A percentile compares a stretch with the other conserved stretches of the same genome.
Conservation (phyloP, 2,329 filamentous ascomycete genomes). For the Teratosphaeria epicoccoides region DNA sequence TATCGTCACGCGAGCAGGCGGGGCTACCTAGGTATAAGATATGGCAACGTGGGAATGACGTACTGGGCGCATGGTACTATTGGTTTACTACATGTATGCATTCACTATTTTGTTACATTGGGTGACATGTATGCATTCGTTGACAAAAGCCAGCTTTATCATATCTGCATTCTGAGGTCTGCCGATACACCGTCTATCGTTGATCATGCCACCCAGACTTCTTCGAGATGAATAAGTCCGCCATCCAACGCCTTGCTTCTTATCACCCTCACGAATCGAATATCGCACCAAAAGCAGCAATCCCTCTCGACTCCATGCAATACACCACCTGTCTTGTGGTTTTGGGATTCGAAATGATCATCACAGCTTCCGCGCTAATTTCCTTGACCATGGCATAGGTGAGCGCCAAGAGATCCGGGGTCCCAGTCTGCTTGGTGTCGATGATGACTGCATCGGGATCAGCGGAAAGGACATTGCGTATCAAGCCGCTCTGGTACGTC, state of each 20-base stretch:
- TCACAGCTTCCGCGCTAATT: slow-evolving; percentile 53
- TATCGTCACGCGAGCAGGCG: background rate
- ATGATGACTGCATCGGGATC: slow-evolving; percentile 56
- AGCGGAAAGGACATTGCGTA: slow-evolving; percentile 45
- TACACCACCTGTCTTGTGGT: slow-evolving; percentile 60
- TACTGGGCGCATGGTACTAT: too few species aligned
- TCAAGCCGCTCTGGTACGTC: slow-evolving; percentile 51
- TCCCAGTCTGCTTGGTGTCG: slow-evolving; percentile 51
- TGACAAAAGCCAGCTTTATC: too few species aligned
- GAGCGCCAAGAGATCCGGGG: slow-evolving; percentile 50
- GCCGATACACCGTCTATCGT: too few species aligned
- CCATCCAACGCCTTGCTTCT: too few species aligned
- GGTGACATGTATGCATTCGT: too few species aligned
- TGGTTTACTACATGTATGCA: too few species aligned
- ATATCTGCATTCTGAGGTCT: too few species aligned
- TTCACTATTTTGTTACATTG: too few species aligned
- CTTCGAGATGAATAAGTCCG: too few species aligned
- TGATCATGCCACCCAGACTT: too few species aligned
- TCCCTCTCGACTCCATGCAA: slow-evolving; percentile 53
- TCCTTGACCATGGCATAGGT: slow-evolving; percentile 41
- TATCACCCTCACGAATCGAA: slow-evolving; percentile 49
- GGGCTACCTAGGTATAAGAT: too few species aligned
- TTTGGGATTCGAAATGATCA: slow-evolving; percentile 60
- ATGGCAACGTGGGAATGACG: background rate
- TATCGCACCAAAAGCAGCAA: slow-evolving; percentile 62